Conservation (phyloP, 345 rosid species). For the Salix arbutifolia region DNA sequence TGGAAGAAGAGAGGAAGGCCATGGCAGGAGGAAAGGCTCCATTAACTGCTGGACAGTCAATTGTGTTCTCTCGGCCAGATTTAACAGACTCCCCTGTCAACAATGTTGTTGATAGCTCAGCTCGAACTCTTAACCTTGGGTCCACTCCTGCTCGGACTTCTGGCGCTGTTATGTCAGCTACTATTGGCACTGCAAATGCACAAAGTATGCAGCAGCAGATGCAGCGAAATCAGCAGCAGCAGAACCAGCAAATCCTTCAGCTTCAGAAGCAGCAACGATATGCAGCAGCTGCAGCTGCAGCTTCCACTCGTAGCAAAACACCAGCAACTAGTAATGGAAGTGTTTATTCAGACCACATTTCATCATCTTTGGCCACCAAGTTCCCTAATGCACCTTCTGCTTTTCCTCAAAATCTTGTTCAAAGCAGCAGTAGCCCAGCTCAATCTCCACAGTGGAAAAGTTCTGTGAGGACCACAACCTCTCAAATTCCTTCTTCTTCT, state of each 20-base stretch:
- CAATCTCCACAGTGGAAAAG: constrained; percentile 90
- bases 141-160: constrained; percentile 47
- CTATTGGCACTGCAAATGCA: constrained; percentile 26
- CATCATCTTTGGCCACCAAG: constrained; percentile 54
- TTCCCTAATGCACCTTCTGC: constrained; percentile 51
- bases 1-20: constrained; percentile 64
- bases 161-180: constrained; percentile 41
- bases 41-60: constrained; percentile 54
- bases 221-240: constrained; percentile 48
- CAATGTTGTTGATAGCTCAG: constrained; percentile 73
- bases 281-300: constrained; percentile 54
- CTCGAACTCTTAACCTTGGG: constrained; percentile 54
- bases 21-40: constrained; percentile 39
- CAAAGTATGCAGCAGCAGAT: constrained; percentile 43
- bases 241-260: constrained; percentile 56
- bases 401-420: constrained; percentile 73
- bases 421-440: constrained; percentile 48
- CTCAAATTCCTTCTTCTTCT: constrained; percentile 58
- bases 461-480: constrained; percentile 47
- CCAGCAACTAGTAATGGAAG: constrained; percentile 55
- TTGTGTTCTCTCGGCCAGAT: constrained; percentile 76
- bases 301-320: constrained; percentile 65
- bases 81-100: constrained; percentile 51
- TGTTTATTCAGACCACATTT: constrained; percentile 59
- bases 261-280: constrained; percentile 64